Percentiles rank a stretch among this genome's conserved stretches.
Evolutionary conservation across 2,329 filamentous ascomycete genomes (phyloP).

Genomic region (Phaeosphaeria sp.): DNA sequence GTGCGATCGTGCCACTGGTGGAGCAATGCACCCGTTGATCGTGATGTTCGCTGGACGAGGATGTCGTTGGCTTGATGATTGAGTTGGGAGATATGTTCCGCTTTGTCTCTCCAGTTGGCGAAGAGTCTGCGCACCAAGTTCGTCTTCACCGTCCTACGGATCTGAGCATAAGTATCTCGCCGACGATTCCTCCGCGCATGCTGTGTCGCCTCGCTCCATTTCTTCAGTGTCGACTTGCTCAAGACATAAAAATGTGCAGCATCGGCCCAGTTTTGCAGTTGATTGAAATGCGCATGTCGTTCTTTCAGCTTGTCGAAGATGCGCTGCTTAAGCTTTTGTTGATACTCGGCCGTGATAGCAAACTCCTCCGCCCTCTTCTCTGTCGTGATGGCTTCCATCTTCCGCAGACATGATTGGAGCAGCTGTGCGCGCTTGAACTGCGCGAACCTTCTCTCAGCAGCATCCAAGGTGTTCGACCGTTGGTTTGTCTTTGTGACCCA

Average conservation of each 20-base stretch:
- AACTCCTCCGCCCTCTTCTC: constrained; percentile 38
- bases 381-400: constrained; percentile 33
- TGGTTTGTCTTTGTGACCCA: constrained; percentile 41
- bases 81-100: constrained; percentile 18
- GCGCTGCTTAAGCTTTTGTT: constrained; percentile 49
- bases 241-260: constrained; percentile 64
- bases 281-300: constrained; percentile 51
- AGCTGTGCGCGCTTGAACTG: constrained; percentile 40
- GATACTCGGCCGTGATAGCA: constrained; percentile 51
- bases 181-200: constrained; percentile 60
- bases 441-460: constrained; percentile 39
- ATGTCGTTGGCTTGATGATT: constrained; percentile 43
- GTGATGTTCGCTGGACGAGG: constrained; percentile 26
- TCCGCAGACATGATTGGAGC: constrained; percentile 33
- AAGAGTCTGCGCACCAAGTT: constrained; percentile 56
- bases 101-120: constrained; percentile 45
- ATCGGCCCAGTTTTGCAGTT: constrained; percentile 61
- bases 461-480: constrained; percentile 33
- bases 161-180: constrained; percentile 62
- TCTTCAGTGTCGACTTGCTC: constrained; percentile 57
- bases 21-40: constrained; percentile 44
- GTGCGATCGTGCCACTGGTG: constrained; percentile 53
- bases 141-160: constrained; percentile 62
- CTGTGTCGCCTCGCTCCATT: constrained; percentile 59
- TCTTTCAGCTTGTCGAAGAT: constrained; percentile 46